Evolutionary conservation across 1,284 basidiomycete genomes (phyloP).

Genomic region (Cryptococcus sp.): DNA sequence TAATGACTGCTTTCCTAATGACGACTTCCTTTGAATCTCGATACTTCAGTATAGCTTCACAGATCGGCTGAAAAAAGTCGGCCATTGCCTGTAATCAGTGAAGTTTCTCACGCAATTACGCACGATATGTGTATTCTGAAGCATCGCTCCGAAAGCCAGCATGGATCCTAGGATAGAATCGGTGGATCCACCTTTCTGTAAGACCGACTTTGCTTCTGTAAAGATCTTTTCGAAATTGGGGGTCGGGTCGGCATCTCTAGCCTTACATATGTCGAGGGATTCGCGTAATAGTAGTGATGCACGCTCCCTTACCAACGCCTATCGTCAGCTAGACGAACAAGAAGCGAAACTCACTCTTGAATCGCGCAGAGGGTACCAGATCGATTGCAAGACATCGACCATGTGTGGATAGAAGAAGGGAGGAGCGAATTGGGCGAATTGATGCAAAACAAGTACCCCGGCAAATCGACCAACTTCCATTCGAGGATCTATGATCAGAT

Average conservation of each 20-base stretch:
- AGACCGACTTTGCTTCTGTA: constrained; percentile 80
- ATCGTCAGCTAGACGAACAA: not conserved
- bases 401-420: constrained; percentile 83
- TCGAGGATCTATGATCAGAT: constrained; percentile 27
- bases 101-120: constrained; percentile 15
- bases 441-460: constrained; percentile 70
- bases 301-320: constrained; percentile 72
- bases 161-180: constrained; percentile 84
- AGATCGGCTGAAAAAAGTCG: constrained; percentile 80
- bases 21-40: constrained; percentile 80
- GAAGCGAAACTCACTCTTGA: constrained; percentile 56
- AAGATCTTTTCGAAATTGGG: constrained; percentile 71
- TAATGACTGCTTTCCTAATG: constrained; percentile 88
- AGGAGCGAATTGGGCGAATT: constrained; percentile 80
- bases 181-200: constrained; percentile 72
- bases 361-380: constrained; percentile 82
- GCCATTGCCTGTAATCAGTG: constrained; percentile 71
- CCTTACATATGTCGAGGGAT: constrained; percentile 77
- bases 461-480: constrained; percentile 47
- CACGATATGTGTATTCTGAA: constrained; percentile 90
- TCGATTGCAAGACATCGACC: constrained; percentile 79
- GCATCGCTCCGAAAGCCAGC: constrained; percentile 84
- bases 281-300: constrained; percentile 85
- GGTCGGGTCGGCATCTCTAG: constrained; percentile 44
- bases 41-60: constrained; percentile 86